phyloP scores from a whole-genome alignment of 371 early-diverging fungal genomes.

The Nematocida ausubeli region DNA sequence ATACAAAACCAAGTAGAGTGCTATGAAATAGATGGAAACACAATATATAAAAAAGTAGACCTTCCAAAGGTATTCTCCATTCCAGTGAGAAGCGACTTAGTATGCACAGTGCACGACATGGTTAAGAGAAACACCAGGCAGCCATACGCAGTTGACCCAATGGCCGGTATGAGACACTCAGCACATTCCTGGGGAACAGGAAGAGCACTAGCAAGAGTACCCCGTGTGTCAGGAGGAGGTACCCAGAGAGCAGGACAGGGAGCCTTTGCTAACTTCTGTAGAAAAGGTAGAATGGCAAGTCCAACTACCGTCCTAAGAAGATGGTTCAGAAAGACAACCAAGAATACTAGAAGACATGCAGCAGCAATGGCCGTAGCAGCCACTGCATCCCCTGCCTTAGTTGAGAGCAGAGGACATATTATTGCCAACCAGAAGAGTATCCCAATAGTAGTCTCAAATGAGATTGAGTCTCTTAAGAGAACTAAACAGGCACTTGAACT shows the following conservation, averaged over 20 bases:
- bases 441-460: slow-evolving; percentile 84
- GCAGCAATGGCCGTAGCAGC: slow-evolving; percentile 95
- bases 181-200: slow-evolving; percentile 98
- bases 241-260: slow-evolving; percentile 98
- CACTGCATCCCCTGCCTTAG: slow-evolving; percentile 85
- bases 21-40: slow-evolving; percentile 44
- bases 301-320: slow-evolving; percentile 98
- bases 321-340: slow-evolving; percentile 97
- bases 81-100: slow-evolving; percentile 93
- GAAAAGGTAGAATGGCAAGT: slow-evolving; percentile 98
- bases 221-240: slow-evolving; percentile 94
- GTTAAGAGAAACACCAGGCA: slow-evolving; percentile 97
- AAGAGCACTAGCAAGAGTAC: slow-evolving; percentile 98
- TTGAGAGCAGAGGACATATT: slow-evolving; percentile 95
- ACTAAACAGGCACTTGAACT: slow-evolving; percentile 89
- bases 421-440: slow-evolving; percentile 84
- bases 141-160: slow-evolving; percentile 88
- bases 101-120: slow-evolving; percentile 88
- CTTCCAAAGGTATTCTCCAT: slow-evolving; percentile 92
- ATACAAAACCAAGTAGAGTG: slow-evolving; percentile 50
- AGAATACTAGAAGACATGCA: slow-evolving; percentile 93
- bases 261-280: slow-evolving; percentile 99
- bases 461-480: slow-evolving; percentile 76
- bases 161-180: slow-evolving; percentile 98
- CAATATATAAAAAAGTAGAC: slow-evolving; percentile 40